A percentile compares a stretch with the other conserved stretches of the same genome.
Evolutionary conservation across 805 yeast genomes (phyloP).

Genomic region (Lachancea lanzarotensis): DNA sequence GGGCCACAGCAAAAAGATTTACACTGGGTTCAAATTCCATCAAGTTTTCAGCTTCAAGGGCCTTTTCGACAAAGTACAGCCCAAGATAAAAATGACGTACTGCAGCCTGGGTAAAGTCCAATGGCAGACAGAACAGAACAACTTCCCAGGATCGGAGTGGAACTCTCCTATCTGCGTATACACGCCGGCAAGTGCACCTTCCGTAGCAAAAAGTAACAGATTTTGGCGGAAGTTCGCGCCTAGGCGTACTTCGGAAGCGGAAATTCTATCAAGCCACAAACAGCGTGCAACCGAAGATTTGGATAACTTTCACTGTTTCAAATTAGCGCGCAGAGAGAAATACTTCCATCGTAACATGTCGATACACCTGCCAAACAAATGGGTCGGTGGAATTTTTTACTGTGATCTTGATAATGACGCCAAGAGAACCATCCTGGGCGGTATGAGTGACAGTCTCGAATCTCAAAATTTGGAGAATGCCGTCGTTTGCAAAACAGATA

Average conservation of each 20-base stretch:
- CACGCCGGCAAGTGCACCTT: neutral
- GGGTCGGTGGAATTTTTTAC: conserved; percentile 59
- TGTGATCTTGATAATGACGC: conserved; percentile 36
- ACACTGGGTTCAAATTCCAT: conserved; percentile 51
- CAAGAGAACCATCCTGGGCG: conserved; percentile 22
- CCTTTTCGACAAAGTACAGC: conserved; percentile 34
- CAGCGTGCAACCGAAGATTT: conserved; percentile 9
- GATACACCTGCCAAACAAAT: conserved; percentile 48
- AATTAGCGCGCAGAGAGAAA: conserved; percentile 51
- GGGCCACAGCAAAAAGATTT: conserved; percentile 32
- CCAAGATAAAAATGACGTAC: conserved; percentile 42
- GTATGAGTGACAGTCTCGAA: conserved; percentile 8
- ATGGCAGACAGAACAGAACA: conserved; percentile 35
- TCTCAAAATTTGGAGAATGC: neutral
- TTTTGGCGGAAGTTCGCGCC: neutral
- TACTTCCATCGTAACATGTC: conserved; percentile 42
- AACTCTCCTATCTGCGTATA: conserved; percentile 39
- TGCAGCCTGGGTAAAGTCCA: conserved; percentile 47
- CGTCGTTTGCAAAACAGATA: conserved; percentile 31
- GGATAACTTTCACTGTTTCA: conserved; percentile 40
- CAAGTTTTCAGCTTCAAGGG: conserved; percentile 41
- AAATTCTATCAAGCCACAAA: neutral
- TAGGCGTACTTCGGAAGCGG: neutral
- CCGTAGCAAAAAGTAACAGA: neutral
- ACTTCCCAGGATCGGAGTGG: conserved; percentile 44